Base-by-base conservation (phyloP, 352 stramenopile species). In the Phytopythium chamaehyphon region DNA sequence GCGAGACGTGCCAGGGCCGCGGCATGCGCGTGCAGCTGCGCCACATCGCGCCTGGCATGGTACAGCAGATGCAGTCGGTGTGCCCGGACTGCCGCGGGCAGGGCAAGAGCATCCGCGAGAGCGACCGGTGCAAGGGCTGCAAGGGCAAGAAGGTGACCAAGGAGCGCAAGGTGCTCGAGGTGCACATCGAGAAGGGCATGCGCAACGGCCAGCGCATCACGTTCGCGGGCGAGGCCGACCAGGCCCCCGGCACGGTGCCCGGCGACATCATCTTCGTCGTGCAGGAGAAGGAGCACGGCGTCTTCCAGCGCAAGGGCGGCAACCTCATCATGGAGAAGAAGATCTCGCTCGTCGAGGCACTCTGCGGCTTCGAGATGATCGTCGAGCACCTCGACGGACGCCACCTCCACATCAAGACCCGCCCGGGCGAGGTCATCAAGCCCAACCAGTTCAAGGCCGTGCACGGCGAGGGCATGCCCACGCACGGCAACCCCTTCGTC, bases 161-260 rank as follows among this genome's bases (percentile, higher is more conserved):
- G 61, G 97, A 99, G 69, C 93, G 96, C 51, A 98, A 99, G 75
- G 90, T 99, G 44, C 76, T 99, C 39, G 97, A 99, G 68, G 96
- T 99, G 51, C 83, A 98, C 69, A 95, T 99, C 47, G 97, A 99
- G 59, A 98, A 98, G 79, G 97, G 97, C 40, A 98, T 99, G 94
- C 89, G 86, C 47, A 86, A 99, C 71, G 90, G 95, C 43, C 85
- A 99, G 65, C 98, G 97, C 65, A 98, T 99, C 68, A 95, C 89
- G 28, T 99, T 99, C 67, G 66, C 81, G 22, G 96, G 94, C 26
- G 98, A 99, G 66, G 93, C 90, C 16, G 96, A 99, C 66, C 96
- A 99, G 59, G 88, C 97, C 22, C 83, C 97, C 3, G 97, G 96
- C 33, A 82, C 76, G 14, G 67, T 91, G 15, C 77, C 83, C 4